These are phyloP conservation scores for Clitopilus hobsonii DNA, from an alignment of 768 basidiomycete species.

Conservation along the genomic window DNA sequence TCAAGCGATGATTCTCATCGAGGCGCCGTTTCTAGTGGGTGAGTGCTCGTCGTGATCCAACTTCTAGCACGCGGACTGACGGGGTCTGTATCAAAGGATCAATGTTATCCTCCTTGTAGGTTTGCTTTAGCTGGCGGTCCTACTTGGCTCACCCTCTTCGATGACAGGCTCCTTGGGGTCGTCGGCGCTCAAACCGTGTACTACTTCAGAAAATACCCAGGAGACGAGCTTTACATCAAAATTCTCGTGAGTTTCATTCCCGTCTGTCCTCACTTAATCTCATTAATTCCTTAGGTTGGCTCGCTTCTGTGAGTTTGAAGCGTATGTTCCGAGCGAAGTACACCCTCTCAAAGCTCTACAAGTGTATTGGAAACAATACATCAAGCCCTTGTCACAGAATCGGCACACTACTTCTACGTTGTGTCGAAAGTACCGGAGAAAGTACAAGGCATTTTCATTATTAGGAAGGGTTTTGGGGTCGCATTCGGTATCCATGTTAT, in stretches of 20 bases:
- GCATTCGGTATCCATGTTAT: neutral
- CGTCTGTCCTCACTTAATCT: neutral
- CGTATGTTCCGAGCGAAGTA: neutral
- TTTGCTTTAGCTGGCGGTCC: neutral
- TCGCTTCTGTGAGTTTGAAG: neutral
- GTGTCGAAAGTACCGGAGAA: slow-evolving; percentile 3
- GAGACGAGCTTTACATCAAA: slow-evolving; percentile 1
- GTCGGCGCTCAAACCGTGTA: slow-evolving; percentile 3
- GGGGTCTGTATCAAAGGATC: neutral
- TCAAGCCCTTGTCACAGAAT: neutral
- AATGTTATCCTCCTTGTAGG: neutral
- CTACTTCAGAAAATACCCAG: slow-evolving; percentile 5
- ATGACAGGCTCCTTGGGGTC: slow-evolving; percentile 3
- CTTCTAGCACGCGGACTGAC: neutral
- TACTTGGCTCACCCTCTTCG: neutral
- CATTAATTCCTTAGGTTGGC: neutral
- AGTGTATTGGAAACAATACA: slow-evolving; percentile 4
- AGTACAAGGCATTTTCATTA: neutral
- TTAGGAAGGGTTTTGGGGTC: neutral
- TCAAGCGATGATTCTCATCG: too few relatives aligned
- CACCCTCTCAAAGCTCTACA: neutral
- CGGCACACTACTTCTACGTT: neutral
- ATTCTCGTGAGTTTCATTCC: neutral
- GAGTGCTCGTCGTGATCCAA: neutral
- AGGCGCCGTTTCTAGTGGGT: neutral